Base-by-base conservation (phyloP, 2,329 filamentous ascomycete genomes). In the Colletotrichum tofieldiae region DNA sequence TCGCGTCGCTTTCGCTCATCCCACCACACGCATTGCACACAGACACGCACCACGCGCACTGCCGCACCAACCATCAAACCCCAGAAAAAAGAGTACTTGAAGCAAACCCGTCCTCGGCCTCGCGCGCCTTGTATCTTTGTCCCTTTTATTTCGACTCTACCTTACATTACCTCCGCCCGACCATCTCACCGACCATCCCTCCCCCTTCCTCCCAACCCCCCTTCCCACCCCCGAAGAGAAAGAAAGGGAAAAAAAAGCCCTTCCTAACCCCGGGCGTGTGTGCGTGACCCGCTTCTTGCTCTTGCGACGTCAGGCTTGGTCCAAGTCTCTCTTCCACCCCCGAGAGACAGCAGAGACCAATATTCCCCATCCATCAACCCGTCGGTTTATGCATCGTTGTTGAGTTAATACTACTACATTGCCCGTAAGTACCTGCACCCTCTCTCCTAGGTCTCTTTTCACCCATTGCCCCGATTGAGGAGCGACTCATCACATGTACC, bases 371-470 rank as follows among this genome's bases (percentile, higher is more conserved):
- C 64, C 68, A 74, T 75, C 65, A 72, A 72, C 67, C 63, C 60
- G 54, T 73, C 65, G 55, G 66, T 72, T 72, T 73, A 67, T 72
- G 71, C 71, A 73, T 73, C 71, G 63, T 51, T 64, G 54, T 63
- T 77, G 75, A 78, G 71, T 75, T 76, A 72, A 75, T 77, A 75
- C 76, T 43, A 72, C 65, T 77, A 77, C 77, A 73, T 80, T 75
- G 77, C 78, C 77, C 77, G 81, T 83, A 78, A 83, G 81, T 84
- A 79, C 73, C 75, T 75, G 65, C 41, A 65, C 51, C 58, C 67
- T 69, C 62, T 74, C 59, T 71, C 58, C 60, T 67, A 72, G 72
- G 76, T 73, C 63, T 73, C 68, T 68, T 66, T 67, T 75, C 67
- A 59, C 54, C 52, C 65, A 26, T 55, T 59, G 72, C 63, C 66